These are phyloP conservation scores for Cryptomeria japonica DNA, from an alignment of 75 land plant genomes.

Conservation along the genomic window DNA sequence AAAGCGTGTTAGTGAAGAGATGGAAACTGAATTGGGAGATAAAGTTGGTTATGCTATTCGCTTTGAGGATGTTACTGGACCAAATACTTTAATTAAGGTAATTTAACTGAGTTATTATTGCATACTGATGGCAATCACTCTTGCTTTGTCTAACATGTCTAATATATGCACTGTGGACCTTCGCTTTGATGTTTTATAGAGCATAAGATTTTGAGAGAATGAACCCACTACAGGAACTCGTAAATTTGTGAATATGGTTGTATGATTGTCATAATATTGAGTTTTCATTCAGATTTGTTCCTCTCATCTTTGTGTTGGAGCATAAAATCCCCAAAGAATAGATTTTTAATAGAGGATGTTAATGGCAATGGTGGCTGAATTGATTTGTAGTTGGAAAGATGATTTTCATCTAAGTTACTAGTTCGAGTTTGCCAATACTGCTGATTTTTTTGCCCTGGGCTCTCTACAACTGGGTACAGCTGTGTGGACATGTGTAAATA, in stretches of 20 bases:
- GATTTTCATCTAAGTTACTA: background rate
- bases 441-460: no score
- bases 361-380: background rate
- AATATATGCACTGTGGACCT: background rate
- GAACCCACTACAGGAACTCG: background rate
- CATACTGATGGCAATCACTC: background rate
- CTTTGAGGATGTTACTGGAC: conserved; percentile 98
- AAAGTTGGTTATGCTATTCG: conserved; percentile 99
- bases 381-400: background rate
- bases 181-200: background rate
- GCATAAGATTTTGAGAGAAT: background rate
- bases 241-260: background rate
- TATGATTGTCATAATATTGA: background rate
- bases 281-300: background rate
- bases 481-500: no score
- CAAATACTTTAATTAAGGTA: conserved; percentile 94
- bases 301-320: background rate
- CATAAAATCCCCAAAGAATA: background rate
- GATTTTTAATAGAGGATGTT: background rate
- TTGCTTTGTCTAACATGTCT: background rate
- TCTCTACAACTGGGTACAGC: no score
- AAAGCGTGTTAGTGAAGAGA: conserved; percentile 95
- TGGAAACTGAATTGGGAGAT: conserved; percentile 90
- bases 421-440: no score
- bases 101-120: conserved; percentile 1